phyloP scores from a whole-genome alignment of 179 eudicot genomes.

The Carnegiea gigantea region DNA sequence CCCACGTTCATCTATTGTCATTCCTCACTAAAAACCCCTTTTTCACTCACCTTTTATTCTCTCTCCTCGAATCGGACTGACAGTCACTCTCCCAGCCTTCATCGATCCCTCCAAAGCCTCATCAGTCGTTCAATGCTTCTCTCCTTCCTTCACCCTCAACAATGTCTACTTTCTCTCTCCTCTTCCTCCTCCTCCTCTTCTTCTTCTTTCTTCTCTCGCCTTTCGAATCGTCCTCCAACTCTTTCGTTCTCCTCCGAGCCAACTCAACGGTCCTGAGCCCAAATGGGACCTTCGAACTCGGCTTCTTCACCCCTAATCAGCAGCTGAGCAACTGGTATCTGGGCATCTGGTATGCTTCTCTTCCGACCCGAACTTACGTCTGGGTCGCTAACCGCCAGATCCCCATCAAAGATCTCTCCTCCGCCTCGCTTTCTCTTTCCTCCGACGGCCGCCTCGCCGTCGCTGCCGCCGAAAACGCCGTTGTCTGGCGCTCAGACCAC shows the following conservation, averaged over 20 bases:
- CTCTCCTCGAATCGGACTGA: not conserved
- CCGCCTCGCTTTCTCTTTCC: conserved; percentile 41
- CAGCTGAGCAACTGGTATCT: conserved; percentile 42
- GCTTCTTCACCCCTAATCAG: conserved; percentile 49
- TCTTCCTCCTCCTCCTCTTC: conserved; percentile 12
- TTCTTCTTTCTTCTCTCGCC: not conserved
- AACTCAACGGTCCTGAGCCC: conserved; percentile 47
- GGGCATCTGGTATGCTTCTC: conserved; percentile 64
- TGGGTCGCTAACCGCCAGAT: conserved; percentile 75
- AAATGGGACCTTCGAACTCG: conserved; percentile 50
- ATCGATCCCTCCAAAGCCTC: conserved; percentile 8
- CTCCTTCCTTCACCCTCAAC: conserved; percentile 4
- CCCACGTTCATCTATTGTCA: not conserved
- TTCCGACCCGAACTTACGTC: conserved; percentile 57
- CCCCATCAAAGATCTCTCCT: conserved; percentile 35
- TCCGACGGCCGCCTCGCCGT: conserved; percentile 39
- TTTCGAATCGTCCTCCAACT: not conserved
- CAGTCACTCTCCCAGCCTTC: not conserved
- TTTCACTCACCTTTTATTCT: not conserved
- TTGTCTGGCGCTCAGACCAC: conserved; percentile 45
- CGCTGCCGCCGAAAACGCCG: conserved; percentile 25
- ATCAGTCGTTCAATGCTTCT: not conserved
- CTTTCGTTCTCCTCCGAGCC: conserved; percentile 26
- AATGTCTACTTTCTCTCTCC: conserved; percentile 3
- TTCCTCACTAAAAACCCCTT: not conserved